Percentiles rank a stretch among this genome's conserved stretches.
Evolutionary conservation across 805 yeast genomes (phyloP).

Genomic region (Metschnikowia chrysomelidarum): DNA sequence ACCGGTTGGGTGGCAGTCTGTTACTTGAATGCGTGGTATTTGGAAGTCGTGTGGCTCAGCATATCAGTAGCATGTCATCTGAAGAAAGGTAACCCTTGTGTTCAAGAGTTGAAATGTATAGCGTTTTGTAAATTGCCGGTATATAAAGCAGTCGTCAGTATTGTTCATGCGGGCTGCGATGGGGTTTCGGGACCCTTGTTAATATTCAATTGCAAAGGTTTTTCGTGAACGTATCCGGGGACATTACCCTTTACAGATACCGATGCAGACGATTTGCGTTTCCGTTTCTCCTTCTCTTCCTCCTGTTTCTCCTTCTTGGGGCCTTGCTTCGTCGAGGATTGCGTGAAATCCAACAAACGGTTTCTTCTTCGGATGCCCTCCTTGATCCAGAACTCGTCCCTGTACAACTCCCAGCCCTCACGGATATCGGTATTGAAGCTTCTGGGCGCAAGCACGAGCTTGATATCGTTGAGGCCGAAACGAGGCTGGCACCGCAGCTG

Average conservation of each 20-base stretch:
- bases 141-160: neutral
- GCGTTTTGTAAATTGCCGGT: neutral
- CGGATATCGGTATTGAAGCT: conserved; percentile 78
- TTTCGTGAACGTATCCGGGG: too few species aligned
- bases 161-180: conserved; percentile 1
- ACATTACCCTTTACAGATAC: neutral
- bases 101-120: too few species aligned
- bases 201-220: too few species aligned
- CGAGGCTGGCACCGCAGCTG: conserved; percentile 54
- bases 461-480: conserved; percentile 72
- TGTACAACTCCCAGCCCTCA: conserved; percentile 92
- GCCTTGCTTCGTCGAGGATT: conserved; percentile 9
- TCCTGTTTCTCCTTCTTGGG: conserved; percentile 39
- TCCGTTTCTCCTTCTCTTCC: conserved; percentile 38
- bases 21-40: conserved; percentile 60
- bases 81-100: too few species aligned
- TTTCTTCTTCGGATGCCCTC: conserved; percentile 66
- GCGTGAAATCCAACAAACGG: conserved; percentile 30
- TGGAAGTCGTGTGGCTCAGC: conserved; percentile 49
- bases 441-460: conserved; percentile 76
- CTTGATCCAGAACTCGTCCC: conserved; percentile 90
- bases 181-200: conserved; percentile 8
- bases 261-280: conserved; percentile 12
- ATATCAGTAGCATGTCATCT: conserved; percentile 1
- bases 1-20: conserved; percentile 59